Conservation (phyloP, 2,329 filamentous ascomycete species). For the Xylariales sp. region DNA sequence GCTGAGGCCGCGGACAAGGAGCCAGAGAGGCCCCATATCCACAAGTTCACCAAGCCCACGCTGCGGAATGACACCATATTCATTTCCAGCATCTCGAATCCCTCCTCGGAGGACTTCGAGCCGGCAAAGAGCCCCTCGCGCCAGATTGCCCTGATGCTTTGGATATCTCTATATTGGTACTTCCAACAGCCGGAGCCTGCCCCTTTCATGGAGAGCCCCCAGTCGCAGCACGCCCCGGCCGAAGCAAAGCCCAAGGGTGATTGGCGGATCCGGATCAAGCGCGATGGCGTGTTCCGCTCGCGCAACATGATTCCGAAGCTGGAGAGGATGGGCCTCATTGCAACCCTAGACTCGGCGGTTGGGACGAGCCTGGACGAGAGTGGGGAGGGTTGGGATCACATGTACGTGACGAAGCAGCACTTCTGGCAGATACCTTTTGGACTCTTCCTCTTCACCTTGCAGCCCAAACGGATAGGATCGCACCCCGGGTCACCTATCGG, state of each 20-base stretch:
- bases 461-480: constrained; percentile 44
- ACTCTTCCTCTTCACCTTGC: constrained; percentile 82
- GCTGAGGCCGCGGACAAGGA: constrained; percentile 22
- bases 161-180: constrained; percentile 94
- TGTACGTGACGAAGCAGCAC: constrained; percentile 75
- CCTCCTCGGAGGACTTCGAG: constrained; percentile 75
- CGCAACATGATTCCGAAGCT: constrained; percentile 83
- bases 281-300: constrained; percentile 83
- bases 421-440: constrained; percentile 93
- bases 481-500: constrained; percentile 46
- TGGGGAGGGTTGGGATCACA: constrained; percentile 65
- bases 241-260: constrained; percentile 73
- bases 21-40: constrained; percentile 37
- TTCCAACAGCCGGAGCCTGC: constrained; percentile 81
- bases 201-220: constrained; percentile 56
- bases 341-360: constrained; percentile 70
- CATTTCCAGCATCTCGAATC: constrained; percentile 87
- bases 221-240: constrained; percentile 62
- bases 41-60: constrained; percentile 71
- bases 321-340: constrained; percentile 86
- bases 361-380: constrained; percentile 59
- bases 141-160: constrained; percentile 95
- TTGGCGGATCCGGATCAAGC: constrained; percentile 80
- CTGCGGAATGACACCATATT: constrained; percentile 77
- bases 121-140: constrained; percentile 75